Percentiles rank a stretch among this genome's conserved stretches.
Conservation (phyloP, 192 early-diverging fungal genomes). For the Coemansia sp. region DNA sequence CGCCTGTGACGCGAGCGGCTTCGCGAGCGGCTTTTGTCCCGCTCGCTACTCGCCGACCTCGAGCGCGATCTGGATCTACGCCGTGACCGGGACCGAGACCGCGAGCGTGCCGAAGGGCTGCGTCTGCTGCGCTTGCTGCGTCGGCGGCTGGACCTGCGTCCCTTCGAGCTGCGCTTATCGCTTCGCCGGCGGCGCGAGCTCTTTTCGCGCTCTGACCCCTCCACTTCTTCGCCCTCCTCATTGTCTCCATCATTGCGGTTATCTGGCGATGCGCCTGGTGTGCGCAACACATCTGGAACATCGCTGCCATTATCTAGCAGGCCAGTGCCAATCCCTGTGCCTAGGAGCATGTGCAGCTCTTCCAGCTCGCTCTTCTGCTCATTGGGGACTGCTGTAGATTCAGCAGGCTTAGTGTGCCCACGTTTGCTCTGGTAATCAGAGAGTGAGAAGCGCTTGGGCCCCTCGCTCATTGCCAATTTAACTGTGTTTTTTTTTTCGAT, state of each 20-base stretch:
- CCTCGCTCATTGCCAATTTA: conserved; percentile 32
- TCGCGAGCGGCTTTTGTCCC: conserved; percentile 12
- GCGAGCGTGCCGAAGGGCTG: conserved; percentile 35
- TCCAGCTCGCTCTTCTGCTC: conserved; percentile 52
- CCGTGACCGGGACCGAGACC: conserved; percentile 17
- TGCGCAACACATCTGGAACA: conserved; percentile 23
- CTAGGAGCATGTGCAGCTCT: conserved; percentile 52
- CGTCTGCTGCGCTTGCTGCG: conserved; percentile 15
- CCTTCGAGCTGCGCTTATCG: conserved; percentile 23
- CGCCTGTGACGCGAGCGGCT: conserved; percentile 15
- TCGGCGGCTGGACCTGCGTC: conserved; percentile 14
- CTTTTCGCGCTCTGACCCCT: conserved; percentile 13
- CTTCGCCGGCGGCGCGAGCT: conserved; percentile 14
- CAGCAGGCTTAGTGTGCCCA: conserved; percentile 31
- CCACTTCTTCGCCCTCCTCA: conserved; percentile 29
- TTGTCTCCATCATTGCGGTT: conserved; percentile 4
- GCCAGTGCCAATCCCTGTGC: conserved; percentile 18
- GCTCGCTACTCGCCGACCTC: conserved; percentile 22
- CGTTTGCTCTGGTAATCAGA: conserved; percentile 53
- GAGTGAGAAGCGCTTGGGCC: conserved; percentile 52
- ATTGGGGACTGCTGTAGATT: conserved; percentile 5
- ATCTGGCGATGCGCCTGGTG: conserved; percentile 44
- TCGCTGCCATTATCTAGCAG: background rate
- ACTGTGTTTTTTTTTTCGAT: background rate
- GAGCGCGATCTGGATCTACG: conserved; percentile 20